Conservation (phyloP, 768 basidiomycete genomes). For the Pleurotus tuber-regium region DNA sequence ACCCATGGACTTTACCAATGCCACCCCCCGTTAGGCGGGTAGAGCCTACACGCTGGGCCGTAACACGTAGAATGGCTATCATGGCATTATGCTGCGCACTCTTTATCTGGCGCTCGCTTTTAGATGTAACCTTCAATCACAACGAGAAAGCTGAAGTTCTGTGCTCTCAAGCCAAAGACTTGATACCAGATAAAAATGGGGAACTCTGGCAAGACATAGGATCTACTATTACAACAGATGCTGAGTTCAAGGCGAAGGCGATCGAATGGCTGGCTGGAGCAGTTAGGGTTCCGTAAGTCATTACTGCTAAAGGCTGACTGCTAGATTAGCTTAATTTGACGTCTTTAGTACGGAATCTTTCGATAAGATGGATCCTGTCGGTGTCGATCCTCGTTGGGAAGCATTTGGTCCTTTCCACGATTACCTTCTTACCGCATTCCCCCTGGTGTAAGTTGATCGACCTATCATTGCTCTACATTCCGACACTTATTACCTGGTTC, state of each 20-base stretch:
- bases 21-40: neutral
- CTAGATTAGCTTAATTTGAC: neutral
- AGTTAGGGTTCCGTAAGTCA: conserved; percentile 40
- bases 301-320: neutral
- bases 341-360: conserved; percentile 50
- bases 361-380: conserved; percentile 46
- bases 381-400: conserved; percentile 53
- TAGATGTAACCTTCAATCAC: neutral
- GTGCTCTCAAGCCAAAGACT: conserved; percentile 36
- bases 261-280: conserved; percentile 49
- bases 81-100: neutral
- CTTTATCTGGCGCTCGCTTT: neutral
- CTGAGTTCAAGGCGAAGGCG: conserved; percentile 39
- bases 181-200: conserved; percentile 38
- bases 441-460: conserved; percentile 55
- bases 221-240: conserved; percentile 27
- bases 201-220: conserved; percentile 33
- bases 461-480: neutral
- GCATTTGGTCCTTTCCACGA: conserved; percentile 51
- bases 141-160: neutral
- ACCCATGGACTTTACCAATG: neutral
- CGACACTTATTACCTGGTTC: neutral
- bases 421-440: conserved; percentile 52
- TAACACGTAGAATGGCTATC: neutral
- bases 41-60: neutral